Evolutionary conservation across 2,329 filamentous ascomycete species (phyloP).

Genomic region (Arachnopeziza araneosa): DNA sequence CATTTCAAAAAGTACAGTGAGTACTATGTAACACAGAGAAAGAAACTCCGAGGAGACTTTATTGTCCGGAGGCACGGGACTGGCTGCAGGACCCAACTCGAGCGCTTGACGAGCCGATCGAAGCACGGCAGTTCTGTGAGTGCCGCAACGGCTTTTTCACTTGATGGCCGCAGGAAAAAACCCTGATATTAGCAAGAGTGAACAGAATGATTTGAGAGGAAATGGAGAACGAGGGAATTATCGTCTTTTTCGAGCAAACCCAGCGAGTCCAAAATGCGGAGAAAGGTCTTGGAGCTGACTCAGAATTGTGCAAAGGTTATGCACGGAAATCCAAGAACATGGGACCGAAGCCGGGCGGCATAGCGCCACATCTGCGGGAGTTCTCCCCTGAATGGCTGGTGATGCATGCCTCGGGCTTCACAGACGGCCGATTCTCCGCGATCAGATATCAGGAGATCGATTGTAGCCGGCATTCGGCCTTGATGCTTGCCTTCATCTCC

Average conservation of each 20-base stretch:
- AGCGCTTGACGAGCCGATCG: too few relatives aligned
- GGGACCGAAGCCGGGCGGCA: neutral
- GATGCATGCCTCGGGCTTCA: neutral
- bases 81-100: too few relatives aligned
- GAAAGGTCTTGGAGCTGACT: neutral
- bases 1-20: too few relatives aligned
- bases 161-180: too few relatives aligned
- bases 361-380: neutral
- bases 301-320: neutral
- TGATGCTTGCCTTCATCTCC: neutral
- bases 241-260: neutral
- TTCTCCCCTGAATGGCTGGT: neutral
- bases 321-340: neutral
- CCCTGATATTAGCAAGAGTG: too few relatives aligned
- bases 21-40: too few relatives aligned
- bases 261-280: neutral
- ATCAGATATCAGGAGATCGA: neutral
- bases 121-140: too few relatives aligned
- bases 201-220: too few relatives aligned
- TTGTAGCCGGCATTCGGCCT: neutral
- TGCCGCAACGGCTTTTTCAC: too few relatives aligned
- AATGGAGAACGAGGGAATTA: neutral
- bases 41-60: too few relatives aligned
- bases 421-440: neutral
- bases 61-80: too few relatives aligned